A percentile compares a stretch with the other conserved stretches of the same genome.
These are phyloP conservation scores for Protomyces inouyei DNA, from an alignment of 1,139 yeast genomes.

Conservation along the genomic window DNA sequence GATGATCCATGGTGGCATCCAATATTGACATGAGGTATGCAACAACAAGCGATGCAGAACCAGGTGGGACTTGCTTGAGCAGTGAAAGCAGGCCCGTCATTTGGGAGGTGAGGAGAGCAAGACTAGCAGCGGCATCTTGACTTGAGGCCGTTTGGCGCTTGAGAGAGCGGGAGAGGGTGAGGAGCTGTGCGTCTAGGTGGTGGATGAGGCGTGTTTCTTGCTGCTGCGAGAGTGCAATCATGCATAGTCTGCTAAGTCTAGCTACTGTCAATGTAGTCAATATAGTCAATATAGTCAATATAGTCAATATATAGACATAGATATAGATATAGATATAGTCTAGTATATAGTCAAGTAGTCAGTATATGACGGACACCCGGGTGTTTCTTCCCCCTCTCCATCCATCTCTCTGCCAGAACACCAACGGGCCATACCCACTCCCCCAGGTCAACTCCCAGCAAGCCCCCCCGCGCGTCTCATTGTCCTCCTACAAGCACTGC, in stretches of 20 bases:
- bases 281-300: too few species aligned
- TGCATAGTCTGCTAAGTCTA: too few species aligned
- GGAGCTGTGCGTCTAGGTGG: constrained; percentile 56
- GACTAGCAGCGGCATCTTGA: constrained; percentile 39
- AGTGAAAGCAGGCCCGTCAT: constrained; percentile 49
- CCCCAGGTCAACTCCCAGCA: too few species aligned
- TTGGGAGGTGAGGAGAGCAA: constrained; percentile 43
- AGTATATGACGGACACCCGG: too few species aligned
- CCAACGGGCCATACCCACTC: too few species aligned
- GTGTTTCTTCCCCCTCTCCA: too few species aligned
- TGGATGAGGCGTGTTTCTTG: constrained; percentile 61
- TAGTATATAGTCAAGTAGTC: too few species aligned
- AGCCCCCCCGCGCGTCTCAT: too few species aligned
- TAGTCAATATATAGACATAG: too few species aligned
- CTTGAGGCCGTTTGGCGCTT: constrained; percentile 49
- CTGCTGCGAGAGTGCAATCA: constrained; percentile 30
- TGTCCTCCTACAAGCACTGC: not conserved
- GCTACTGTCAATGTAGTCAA: too few species aligned
- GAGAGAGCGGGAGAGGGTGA: constrained; percentile 58
- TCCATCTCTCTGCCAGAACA: too few species aligned
- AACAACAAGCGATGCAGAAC: constrained; percentile 28
- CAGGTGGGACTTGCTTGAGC: constrained; percentile 17
- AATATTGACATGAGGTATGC: constrained; percentile 32
- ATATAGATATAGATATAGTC: too few species aligned
- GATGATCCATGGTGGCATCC: constrained; percentile 31